Conservation (phyloP, 2,329 filamentous ascomycete species). For the Microdochium nivale region DNA sequence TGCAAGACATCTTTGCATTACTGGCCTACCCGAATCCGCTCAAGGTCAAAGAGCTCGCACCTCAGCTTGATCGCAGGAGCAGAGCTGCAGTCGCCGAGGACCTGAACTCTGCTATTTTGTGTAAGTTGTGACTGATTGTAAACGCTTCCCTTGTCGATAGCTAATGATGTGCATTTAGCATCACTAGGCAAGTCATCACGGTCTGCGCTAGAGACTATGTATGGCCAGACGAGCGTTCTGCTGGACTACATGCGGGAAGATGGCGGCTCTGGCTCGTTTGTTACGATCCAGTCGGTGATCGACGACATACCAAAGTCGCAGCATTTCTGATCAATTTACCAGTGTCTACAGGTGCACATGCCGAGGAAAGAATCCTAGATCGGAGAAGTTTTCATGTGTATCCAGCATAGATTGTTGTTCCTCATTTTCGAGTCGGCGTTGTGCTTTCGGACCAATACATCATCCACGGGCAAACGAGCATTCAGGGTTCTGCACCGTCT, state of each 20-base stretch:
- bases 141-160: neutral
- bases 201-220: constrained; percentile 76
- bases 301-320: constrained; percentile 33
- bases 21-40: constrained; percentile 80
- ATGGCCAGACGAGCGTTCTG: constrained; percentile 77
- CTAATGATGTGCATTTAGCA: constrained; percentile 39
- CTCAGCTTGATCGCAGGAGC: constrained; percentile 68
- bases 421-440: too few relatives aligned
- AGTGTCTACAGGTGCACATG: too few relatives aligned
- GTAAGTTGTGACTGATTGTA: constrained; percentile 42
- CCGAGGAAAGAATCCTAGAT: too few relatives aligned
- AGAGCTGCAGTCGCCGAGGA: constrained; percentile 80
- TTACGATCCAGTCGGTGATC: constrained; percentile 50
- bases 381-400: too few relatives aligned
- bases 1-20: constrained; percentile 80
- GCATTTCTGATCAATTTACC: constrained; percentile 16
- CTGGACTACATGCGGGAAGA: constrained; percentile 75
- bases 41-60: constrained; percentile 63
- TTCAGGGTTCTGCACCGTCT: too few relatives aligned
- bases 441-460: too few relatives aligned
- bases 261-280: constrained; percentile 74
- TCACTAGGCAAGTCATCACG: constrained; percentile 84
- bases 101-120: constrained; percentile 84
- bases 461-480: too few relatives aligned
- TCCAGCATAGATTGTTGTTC: too few relatives aligned